A percentile compares a stretch with the other conserved stretches of the same genome.
phyloP scores from a whole-genome alignment of 257 asterid genomes.

The Capsicum baccatum region DNA sequence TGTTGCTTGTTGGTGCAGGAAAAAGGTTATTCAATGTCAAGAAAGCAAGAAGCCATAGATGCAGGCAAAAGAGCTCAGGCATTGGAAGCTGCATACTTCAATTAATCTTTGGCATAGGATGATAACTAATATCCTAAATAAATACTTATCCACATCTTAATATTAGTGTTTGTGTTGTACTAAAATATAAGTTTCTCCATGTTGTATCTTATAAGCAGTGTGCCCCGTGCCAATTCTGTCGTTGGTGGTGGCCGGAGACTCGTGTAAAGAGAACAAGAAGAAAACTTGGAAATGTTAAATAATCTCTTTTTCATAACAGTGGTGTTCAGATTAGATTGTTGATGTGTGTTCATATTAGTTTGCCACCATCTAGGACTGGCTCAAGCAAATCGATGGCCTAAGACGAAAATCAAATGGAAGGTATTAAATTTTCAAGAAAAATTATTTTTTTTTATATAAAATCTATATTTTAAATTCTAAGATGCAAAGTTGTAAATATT shows the following conservation, averaged over 20 bases:
- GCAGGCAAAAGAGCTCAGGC: conserved; percentile 60
- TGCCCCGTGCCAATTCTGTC: background rate
- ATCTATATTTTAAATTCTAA: no score
- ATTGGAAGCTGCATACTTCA: conserved; percentile 65
- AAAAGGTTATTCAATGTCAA: conserved; percentile 55
- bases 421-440: no score
- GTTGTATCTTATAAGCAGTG: conserved; percentile 20
- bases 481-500: no score
- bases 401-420: no score
- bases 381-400: no score
- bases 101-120: conserved; percentile 31
- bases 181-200: background rate
- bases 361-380: no score
- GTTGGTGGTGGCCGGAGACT: conserved; percentile 4
- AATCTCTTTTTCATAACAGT: background rate
- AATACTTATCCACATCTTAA: background rate
- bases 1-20: conserved; percentile 52
- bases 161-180: background rate
- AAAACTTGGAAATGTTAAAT: background rate
- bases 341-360: background rate
- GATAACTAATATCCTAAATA: background rate
- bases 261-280: background rate
- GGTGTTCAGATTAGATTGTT: background rate
- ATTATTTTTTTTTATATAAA: no score
- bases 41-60: conserved; percentile 60